Percentiles rank a stretch among this genome's conserved stretches.
These are phyloP conservation scores for Agaricus blazei DNA, from an alignment of 768 basidiomycete species.

Conservation along the genomic window DNA sequence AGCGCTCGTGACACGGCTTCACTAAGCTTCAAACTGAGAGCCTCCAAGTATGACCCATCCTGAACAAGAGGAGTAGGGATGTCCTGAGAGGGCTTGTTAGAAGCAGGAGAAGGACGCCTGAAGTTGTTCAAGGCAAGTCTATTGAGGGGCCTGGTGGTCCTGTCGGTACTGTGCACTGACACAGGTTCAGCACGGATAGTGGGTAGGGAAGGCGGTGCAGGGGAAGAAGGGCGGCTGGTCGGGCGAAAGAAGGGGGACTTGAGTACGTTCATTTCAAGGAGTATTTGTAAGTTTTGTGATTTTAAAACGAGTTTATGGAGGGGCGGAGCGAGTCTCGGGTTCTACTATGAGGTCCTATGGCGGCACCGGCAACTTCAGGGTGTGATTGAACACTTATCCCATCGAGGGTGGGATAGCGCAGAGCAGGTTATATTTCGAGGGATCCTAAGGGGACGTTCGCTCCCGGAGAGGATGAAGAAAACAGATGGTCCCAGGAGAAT, in stretches of 20 bases:
- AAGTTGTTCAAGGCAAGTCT: constrained; percentile 58
- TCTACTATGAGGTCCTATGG: constrained; percentile 27
- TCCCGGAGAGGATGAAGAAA: constrained; percentile 50
- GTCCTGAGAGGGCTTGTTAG: constrained; percentile 26
- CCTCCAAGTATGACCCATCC: constrained; percentile 77
- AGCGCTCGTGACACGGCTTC: constrained; percentile 79
- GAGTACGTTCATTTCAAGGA: constrained; percentile 53
- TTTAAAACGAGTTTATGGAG: constrained; percentile 4
- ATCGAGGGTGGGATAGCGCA: constrained; percentile 39
- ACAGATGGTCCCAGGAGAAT: constrained; percentile 62
- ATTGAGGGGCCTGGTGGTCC: constrained; percentile 44
- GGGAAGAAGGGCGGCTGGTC: constrained; percentile 58
- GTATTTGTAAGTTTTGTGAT: constrained; percentile 13
- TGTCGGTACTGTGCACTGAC: constrained; percentile 33
- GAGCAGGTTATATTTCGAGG: constrained; percentile 12
- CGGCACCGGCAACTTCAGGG: constrained; percentile 32
- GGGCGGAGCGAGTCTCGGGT: constrained; percentile 11
- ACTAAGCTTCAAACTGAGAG: constrained; percentile 70
- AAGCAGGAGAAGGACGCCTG: constrained; percentile 49
- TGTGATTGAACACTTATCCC: constrained; percentile 39
- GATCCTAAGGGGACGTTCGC: constrained; percentile 76
- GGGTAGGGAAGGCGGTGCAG: constrained; percentile 29
- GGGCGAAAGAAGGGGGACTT: constrained; percentile 68
- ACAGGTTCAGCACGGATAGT: constrained; percentile 7
- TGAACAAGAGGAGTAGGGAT: constrained; percentile 50